These are phyloP conservation scores for Jamesozyma jinghongensis DNA, from an alignment of 805 yeast species.

Conservation along the genomic window DNA sequence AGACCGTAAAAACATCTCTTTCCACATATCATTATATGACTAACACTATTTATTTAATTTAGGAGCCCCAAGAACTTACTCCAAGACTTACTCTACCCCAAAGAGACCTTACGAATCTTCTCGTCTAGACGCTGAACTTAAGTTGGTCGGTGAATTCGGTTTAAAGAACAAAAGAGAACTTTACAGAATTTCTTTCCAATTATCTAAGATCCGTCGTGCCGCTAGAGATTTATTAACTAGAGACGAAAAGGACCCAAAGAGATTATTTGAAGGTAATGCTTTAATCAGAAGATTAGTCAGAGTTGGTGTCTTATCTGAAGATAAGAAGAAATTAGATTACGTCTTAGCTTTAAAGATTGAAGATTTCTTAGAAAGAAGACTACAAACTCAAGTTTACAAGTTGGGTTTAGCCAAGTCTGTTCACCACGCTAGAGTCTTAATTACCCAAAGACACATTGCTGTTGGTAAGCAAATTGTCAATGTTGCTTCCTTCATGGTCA, in stretches of 20 bases:
- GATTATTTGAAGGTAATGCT: slow-evolving; percentile 99
- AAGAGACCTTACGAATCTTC: slow-evolving; percentile 98
- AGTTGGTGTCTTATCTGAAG: slow-evolving; percentile 97
- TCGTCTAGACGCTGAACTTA: slow-evolving; percentile 98
- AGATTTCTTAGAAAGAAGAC: slow-evolving; percentile 99
- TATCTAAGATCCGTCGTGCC: slow-evolving; percentile 99
- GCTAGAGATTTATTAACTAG: slow-evolving; percentile 99
- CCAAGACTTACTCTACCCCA: slow-evolving; percentile 99
- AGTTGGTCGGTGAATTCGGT: slow-evolving; percentile 99
- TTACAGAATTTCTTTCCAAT: slow-evolving; percentile 98
- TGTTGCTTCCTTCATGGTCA: slow-evolving; percentile 98
- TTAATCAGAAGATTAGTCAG: slow-evolving; percentile 98
- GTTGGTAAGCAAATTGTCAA: slow-evolving; percentile 99
- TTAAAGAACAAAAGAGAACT: slow-evolving; percentile 99
- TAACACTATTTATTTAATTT: slow-evolving; percentile 1
- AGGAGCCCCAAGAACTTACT: slow-evolving; percentile 99
- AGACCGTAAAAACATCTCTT: background rate
- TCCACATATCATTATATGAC: background rate
- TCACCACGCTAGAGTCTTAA: slow-evolving; percentile 99
- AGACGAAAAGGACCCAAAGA: slow-evolving; percentile 99
- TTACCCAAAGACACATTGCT: slow-evolving; percentile 97
- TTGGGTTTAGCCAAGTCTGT: slow-evolving; percentile 98
- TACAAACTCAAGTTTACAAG: slow-evolving; percentile 99
- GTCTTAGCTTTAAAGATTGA: slow-evolving; percentile 95
- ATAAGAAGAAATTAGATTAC: slow-evolving; percentile 99